phyloP scores from a whole-genome alignment of 2,329 filamentous ascomycete genomes.

The Malbranchea cinnamomea region DNA sequence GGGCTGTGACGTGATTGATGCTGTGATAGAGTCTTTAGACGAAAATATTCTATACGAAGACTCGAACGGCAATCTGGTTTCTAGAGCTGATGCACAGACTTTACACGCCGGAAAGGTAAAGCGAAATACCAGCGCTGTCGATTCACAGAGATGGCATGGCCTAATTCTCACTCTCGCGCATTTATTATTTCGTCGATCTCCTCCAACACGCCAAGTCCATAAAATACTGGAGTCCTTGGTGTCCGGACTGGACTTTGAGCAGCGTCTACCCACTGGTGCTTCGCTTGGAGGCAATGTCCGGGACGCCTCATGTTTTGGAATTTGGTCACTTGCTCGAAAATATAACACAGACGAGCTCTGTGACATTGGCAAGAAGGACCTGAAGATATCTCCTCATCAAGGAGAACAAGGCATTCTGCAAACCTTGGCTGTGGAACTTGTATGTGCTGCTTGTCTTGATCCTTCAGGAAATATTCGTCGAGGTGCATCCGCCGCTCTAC shows the following conservation, averaged over 20 bases:
- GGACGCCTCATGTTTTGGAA: slow-evolving; percentile 89
- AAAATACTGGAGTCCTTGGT: slow-evolving; percentile 64
- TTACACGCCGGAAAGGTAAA: slow-evolving; percentile 26
- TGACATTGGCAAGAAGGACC: slow-evolving; percentile 34
- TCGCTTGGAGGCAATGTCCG: slow-evolving; percentile 81
- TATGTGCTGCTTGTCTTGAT: slow-evolving; percentile 71
- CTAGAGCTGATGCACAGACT: slow-evolving; percentile 19
- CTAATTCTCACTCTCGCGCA: slow-evolving; percentile 77
- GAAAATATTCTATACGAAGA: slow-evolving; percentile 47
- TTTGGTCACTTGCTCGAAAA: slow-evolving; percentile 80
- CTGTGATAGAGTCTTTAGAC: slow-evolving; percentile 55
- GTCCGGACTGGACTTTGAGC: slow-evolving; percentile 73
- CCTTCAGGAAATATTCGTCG: slow-evolving; percentile 85
- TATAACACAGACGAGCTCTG: slow-evolving; percentile 70
- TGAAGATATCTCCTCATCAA: slow-evolving; percentile 17
- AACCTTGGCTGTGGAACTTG: slow-evolving; percentile 63
- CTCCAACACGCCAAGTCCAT: slow-evolving; percentile 53
- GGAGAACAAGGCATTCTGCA: slow-evolving; percentile 45
- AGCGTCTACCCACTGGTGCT: slow-evolving; percentile 68
- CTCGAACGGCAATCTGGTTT: slow-evolving; percentile 25
- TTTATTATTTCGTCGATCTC: slow-evolving; percentile 69
- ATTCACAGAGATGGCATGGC: slow-evolving; percentile 82
- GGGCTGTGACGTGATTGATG: slow-evolving; percentile 75
- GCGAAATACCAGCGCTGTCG: slow-evolving; percentile 55
- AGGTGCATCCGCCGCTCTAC: slow-evolving; percentile 81